Evolutionary conservation across 2,329 filamentous ascomycete species (phyloP).

Genomic region (Ophiostoma himal-ulmi): DNA sequence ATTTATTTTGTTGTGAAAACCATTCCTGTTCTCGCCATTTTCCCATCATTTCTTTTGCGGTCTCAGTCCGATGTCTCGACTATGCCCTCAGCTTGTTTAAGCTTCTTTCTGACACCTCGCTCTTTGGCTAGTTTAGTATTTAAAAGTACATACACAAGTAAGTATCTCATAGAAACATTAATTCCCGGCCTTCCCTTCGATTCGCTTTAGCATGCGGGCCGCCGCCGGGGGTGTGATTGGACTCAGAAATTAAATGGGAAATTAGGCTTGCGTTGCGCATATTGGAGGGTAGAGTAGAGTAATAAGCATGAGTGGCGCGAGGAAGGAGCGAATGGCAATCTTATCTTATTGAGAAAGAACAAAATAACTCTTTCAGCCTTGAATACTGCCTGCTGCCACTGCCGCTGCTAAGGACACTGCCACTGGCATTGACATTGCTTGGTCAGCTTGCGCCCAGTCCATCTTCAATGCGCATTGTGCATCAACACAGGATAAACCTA

Average conservation of each 20-base stretch:
- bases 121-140: no score
- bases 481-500: not conserved
- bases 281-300: not conserved
- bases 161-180: not conserved
- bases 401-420: no score
- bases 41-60: no score
- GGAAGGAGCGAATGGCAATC: not conserved
- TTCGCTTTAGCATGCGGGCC: not conserved
- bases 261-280: slow-evolving; percentile 9
- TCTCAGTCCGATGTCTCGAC: no score
- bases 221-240: slow-evolving; percentile 2
- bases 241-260: not conserved
- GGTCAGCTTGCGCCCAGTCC: not conserved
- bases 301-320: not conserved
- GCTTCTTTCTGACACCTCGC: not conserved
- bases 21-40: no score
- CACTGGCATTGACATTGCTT: no score
- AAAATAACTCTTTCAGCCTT: no score
- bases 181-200: not conserved
- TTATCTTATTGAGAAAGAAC: not conserved
- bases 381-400: no score
- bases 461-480: not conserved
- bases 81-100: not conserved
- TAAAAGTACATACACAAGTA: not conserved
- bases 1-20: no score